A percentile compares a stretch with the other conserved stretches of the same genome.
phyloP scores from a whole-genome alignment of 352 stramenopile species.

The Phytophthora citrophthora region DNA sequence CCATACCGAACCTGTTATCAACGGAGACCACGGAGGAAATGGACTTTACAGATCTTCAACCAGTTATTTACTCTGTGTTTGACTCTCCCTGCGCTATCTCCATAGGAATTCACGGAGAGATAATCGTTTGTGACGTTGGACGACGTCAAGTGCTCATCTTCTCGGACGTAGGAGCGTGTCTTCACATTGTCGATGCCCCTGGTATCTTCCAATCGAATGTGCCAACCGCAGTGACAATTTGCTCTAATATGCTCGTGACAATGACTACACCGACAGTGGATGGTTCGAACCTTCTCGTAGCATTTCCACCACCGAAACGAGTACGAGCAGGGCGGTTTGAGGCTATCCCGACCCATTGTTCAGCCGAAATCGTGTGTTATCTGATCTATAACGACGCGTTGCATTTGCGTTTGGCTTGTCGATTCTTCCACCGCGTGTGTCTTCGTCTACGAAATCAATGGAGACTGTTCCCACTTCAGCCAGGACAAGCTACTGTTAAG shows the following conservation, averaged over 20 bases:
- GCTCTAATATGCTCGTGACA: conserved; percentile 23
- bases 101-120: conserved; percentile 37
- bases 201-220: conserved; percentile 8
- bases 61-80: conserved; percentile 40
- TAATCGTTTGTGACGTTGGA: conserved; percentile 52
- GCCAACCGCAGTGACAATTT: conserved; percentile 30
- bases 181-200: conserved; percentile 29
- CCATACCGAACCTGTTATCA: not conserved
- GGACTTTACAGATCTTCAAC: conserved; percentile 3
- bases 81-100: conserved; percentile 21
- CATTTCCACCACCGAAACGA: conserved; percentile 33
- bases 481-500: conserved; percentile 31
- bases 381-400: conserved; percentile 61
- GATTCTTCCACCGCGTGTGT: conserved; percentile 47
- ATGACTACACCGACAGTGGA: not conserved
- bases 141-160: conserved; percentile 48
- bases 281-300: conserved; percentile 9
- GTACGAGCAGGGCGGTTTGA: conserved; percentile 38
- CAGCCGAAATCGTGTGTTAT: conserved; percentile 39
- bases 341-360: conserved; percentile 27
- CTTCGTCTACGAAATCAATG: conserved; percentile 55
- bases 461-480: conserved; percentile 49
- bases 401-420: conserved; percentile 44
- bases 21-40: not conserved
- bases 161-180: conserved; percentile 45